Evolutionary conservation across 306 rosid species (phyloP), one percentile per base, ranked within the genome.

Genomic region (Dicorynia guianensis): DNA sequence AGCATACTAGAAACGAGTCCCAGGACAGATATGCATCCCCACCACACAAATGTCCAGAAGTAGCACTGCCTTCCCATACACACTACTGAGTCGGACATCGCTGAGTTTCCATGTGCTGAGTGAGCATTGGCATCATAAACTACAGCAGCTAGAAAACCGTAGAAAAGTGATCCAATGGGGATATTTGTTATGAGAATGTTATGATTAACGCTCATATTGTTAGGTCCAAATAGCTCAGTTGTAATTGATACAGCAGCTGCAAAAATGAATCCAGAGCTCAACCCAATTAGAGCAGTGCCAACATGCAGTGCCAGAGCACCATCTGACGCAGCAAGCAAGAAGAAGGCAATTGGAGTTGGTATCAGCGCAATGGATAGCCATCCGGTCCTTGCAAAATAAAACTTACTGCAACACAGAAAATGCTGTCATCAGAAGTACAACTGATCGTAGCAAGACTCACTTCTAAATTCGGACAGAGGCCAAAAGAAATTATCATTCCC

Each of bases 211-310:
- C 99, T 88, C 54, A 90, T 68, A 63, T 80, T 86, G 82, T 89
- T 85, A 0, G 99, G 96, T 43, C 99, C 99, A 73, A 96, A 96
- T 3, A 96, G 87, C 82, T 96, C 99, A 0, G 99, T 87, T 1
- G 99, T 96, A 13, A 96, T 68, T 3, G 99, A 93, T 49, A 96
- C 98, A 0, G 99, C 98, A 1, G 98, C 99, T 0, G 99, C 96
- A 55, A 96, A 96, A 74, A 96, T 92, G 86, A 92, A 96, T 4
- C 99, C 99, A 0, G 98, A 92, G 70, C 99, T 96, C 76, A 92
- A 52, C 58, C 98, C 99, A 6, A 96, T 78, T 8, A 96, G 85
- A 5, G 93, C 93, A 4, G 98, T 90, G 76, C 99, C 96, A 13
- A 58, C 25, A 5, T 85, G 79, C 14, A 96, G 72, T 5, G 93